These are phyloP conservation scores for Suhomyces terraborum DNA, from an alignment of 1,139 yeast species.

Conservation along the genomic window DNA sequence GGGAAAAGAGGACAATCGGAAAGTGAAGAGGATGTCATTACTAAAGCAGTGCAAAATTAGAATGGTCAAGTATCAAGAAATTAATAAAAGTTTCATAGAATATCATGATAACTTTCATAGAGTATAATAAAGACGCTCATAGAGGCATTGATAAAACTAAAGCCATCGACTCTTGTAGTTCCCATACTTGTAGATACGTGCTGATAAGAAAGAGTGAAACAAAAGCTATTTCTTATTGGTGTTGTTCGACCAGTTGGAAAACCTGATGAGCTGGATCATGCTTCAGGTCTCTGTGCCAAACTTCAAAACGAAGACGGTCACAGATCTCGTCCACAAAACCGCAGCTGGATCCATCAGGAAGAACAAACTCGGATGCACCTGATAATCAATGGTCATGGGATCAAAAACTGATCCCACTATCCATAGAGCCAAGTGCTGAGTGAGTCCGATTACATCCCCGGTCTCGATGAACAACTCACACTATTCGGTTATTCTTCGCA, in stretches of 20 bases:
- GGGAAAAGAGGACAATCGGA: constrained; percentile 39
- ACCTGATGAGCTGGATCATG: constrained; percentile 3
- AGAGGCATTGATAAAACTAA: no score
- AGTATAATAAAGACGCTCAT: no score
- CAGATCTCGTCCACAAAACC: background rate
- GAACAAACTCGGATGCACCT: background rate
- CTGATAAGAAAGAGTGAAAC: constrained; percentile 9
- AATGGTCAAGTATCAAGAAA: background rate
- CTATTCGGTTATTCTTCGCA: constrained; percentile 38
- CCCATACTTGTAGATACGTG: constrained; percentile 6
- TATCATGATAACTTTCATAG: no score
- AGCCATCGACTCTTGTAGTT: no score
- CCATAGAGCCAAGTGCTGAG: background rate
- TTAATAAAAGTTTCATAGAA: no score
- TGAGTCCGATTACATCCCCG: constrained; percentile 1
- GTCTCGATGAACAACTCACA: constrained; percentile 5
- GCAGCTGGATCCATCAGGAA: constrained; percentile 7
- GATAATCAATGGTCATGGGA: background rate
- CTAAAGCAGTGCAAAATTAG: constrained; percentile 18
- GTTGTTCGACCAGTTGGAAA: constrained; percentile 8
- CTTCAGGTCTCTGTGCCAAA: background rate
- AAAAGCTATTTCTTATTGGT: constrained; percentile 1
- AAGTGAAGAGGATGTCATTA: constrained; percentile 18
- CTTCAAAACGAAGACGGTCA: constrained; percentile 8
- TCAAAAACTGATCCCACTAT: constrained; percentile 9